Evolutionary conservation across 1,284 basidiomycete genomes (phyloP).

Genomic region (Takashimella tepidaria): DNA sequence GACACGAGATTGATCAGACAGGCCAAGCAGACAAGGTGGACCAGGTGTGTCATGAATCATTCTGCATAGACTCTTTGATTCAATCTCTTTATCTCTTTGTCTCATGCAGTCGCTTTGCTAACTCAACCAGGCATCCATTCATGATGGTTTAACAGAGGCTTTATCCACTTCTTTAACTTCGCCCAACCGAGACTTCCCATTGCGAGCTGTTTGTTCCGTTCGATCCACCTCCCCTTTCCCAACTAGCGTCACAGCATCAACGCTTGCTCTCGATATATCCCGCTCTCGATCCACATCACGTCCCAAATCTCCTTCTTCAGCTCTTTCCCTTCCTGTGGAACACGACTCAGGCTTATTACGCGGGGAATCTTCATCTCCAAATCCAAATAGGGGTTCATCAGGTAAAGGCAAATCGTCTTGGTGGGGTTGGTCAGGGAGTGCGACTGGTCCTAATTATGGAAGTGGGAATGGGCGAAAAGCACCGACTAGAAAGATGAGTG

Average conservation of each 20-base stretch:
- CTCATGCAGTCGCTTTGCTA: too few relatives aligned
- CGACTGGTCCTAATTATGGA: background rate
- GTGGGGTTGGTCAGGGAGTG: background rate
- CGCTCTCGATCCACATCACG: background rate
- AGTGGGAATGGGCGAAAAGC: background rate
- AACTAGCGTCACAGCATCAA: background rate
- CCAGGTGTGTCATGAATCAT: conserved; percentile 15
- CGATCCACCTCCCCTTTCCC: background rate
- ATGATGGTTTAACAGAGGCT: conserved; percentile 34
- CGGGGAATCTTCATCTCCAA: background rate
- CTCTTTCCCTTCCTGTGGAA: background rate
- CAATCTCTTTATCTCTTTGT: too few relatives aligned
- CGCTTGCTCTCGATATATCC: background rate
- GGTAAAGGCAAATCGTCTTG: background rate
- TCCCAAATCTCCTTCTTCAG: background rate
- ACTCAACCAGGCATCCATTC: conserved; percentile 23
- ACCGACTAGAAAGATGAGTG: conserved; percentile 8
- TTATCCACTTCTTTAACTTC: conserved; percentile 32
- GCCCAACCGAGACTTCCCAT: background rate
- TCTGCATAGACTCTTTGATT: too few relatives aligned
- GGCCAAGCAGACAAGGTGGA: conserved; percentile 7
- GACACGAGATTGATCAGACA: background rate
- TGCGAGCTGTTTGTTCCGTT: background rate
- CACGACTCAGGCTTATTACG: background rate
- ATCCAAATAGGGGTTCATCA: background rate